A percentile compares a stretch with the other conserved stretches of the same genome.
These are phyloP conservation scores for Selaginella tamariscina DNA, from an alignment of 75 land plant species.

Conservation along the genomic window DNA sequence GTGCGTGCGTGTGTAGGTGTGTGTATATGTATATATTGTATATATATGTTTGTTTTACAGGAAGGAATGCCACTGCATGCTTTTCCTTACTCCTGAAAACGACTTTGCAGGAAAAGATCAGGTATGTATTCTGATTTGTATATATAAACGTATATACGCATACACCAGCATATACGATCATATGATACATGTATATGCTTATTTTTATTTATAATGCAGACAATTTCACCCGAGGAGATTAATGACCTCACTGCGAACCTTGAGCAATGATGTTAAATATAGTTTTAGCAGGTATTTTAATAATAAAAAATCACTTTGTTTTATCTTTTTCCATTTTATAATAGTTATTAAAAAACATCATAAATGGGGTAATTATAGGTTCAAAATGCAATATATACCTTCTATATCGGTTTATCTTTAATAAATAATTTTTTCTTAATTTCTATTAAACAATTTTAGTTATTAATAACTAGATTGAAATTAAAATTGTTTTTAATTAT, in stretches of 20 bases:
- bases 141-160: background rate
- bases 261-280: background rate
- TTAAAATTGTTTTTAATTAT: too few species aligned
- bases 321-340: too few species aligned
- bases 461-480: too few species aligned
- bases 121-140: slow-evolving; percentile 25
- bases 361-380: too few species aligned
- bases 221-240: slow-evolving; percentile 51
- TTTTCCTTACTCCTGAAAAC: slow-evolving; percentile 81
- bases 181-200: background rate
- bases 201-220: slow-evolving; percentile 23
- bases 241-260: slow-evolving; percentile 35
- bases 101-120: slow-evolving; percentile 92
- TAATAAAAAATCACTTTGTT: too few species aligned
- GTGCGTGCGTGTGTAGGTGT: too few species aligned
- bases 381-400: too few species aligned
- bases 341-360: too few species aligned
- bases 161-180: background rate
- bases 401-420: too few species aligned
- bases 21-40: background rate
- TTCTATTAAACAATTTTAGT: too few species aligned
- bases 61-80: slow-evolving; percentile 98
- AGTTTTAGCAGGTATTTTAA: too few species aligned
- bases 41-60: slow-evolving; percentile 31
- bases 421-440: too few species aligned